Base-by-base conservation (phyloP, 345 rosid species). In the Salix exigua region DNA sequence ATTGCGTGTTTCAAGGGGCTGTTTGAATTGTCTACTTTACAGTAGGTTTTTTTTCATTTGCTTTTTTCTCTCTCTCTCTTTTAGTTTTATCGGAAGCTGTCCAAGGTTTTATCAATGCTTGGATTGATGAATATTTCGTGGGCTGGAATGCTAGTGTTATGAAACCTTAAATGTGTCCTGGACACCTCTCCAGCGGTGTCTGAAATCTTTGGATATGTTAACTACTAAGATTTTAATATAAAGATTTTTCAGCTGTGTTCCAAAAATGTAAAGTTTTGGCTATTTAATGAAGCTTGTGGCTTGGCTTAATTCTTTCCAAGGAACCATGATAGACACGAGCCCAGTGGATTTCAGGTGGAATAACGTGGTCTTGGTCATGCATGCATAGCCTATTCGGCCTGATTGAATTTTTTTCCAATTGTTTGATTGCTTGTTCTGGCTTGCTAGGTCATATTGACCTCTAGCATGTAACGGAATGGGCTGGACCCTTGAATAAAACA, bases 41-140 rank as follows among this genome's bases (percentile, higher is more conserved):
- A 48, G 63, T 72, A 80, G 75, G 77, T 31, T 63, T 72, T 63
- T 72, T 55, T 55, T 51, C 33, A 53, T 48, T 46, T 71, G 28
- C 70, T 68, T 46, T 16, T 70, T 19, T 70, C 61, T 71, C 50
- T 37, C 30, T 74, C 66, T 44, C 71, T 66, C 61, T 23, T 11
- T 21, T 71, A 48, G 40, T 62, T 25, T 48, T 64, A 18, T 55
- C 64, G 19, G 71, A 70, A 76, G 61, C 64, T 70, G 21, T 73
- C 62, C 18, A 75, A 10, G 50, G 53, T 50, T 38, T 63, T 35
- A 48, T 48, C 64, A 19, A 51, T 66, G 9, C 31, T 65, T 71
- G 51, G 70, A 51, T 66, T 66, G 51, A 68, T 71, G 68, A 51
- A 31, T 61, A 25, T 28, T 68, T 25, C 23, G 25, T 7, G 65